A percentile compares a stretch with the other conserved stretches of the same genome.
These are phyloP conservation scores for Fusarium torulosum DNA, from an alignment of 2,329 filamentous ascomycete genomes.

Conservation along the genomic window DNA sequence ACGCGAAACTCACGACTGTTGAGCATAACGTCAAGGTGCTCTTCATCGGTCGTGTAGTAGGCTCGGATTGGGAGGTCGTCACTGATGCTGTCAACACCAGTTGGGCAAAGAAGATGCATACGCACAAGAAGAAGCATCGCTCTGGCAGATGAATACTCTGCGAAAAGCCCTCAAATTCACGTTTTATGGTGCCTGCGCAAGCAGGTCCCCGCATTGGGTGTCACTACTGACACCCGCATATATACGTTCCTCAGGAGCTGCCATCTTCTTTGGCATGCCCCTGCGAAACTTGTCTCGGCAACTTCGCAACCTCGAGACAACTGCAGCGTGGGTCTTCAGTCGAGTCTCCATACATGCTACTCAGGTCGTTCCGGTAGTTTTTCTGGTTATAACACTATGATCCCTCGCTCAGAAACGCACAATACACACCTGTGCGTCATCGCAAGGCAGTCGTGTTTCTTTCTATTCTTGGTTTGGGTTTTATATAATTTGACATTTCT, in stretches of 20 bases:
- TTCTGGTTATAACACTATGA: conserved; percentile 2
- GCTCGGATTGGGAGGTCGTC: conserved; percentile 58
- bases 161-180: conserved; percentile 38
- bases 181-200: conserved; percentile 42
- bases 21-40: conserved; percentile 70
- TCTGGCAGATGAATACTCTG: conserved; percentile 19
- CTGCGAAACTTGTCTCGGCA: conserved; percentile 39
- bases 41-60: conserved; percentile 64
- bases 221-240: conserved; percentile 42
- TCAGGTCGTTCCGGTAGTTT: background rate
- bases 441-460: conserved; percentile 21
- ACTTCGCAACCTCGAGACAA: conserved; percentile 29
- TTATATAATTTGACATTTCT: background rate
- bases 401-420: background rate
- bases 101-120: conserved; percentile 61
- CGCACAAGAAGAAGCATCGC: conserved; percentile 50
- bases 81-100: conserved; percentile 61
- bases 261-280: conserved; percentile 28
- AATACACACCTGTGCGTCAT: conserved; percentile 5
- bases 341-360: conserved; percentile 10
- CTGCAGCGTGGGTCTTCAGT: conserved; percentile 5
- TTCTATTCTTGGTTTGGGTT: conserved; percentile 12
- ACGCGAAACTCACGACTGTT: conserved; percentile 67
- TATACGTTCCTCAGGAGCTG: conserved; percentile 50
- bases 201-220: conserved; percentile 41